Base-by-base conservation (phyloP, 345 rosid genomes). In the Linum trigynum region DNA sequence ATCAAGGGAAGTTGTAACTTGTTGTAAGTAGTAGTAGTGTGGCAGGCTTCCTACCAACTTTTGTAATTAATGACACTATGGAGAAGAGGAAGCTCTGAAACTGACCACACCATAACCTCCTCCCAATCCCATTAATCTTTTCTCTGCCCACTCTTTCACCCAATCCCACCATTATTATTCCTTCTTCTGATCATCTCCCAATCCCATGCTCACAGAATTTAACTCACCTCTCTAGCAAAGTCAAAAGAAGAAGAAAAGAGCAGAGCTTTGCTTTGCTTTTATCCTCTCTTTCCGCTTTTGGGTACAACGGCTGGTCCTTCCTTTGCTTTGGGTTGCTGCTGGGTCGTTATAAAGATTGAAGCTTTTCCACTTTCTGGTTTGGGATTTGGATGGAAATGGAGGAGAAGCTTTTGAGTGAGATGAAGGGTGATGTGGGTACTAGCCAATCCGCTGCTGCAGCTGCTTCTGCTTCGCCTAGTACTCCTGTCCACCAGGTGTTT, bases 401-500 rank as follows among this genome's bases (percentile, higher is more conserved):
- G 67, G 73, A 71, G 75, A 75, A 73, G 72, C 58, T 60, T 67
- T 59, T 68, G 57, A 11, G 39, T 53, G 67, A 68, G 42, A 57
- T 62, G 14, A 48, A 48, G 14, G 61, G 35, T 64, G 66, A 63
- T 53, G 53, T 56, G 35, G 74, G 68, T 72, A 14, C 76, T 16
- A 65, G 67, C 67, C 75, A 59, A 66, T 67, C 9, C 62, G 55
- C 56, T 16, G 61, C 6, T 45, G 11, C 15, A 58, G 58, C 32
- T 23, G 32, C 32, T 23, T 23, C 32, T 23, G 53, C 53, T 48
- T 48, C 53, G 9, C 53, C 15, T 48, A 48, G 53, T 48, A 48
- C 11, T 48, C 70, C 78, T 50, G 38, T 2, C 16, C 77, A 53
- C 23, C 36, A 73, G 80, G 83, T 82, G 55, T 17, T 2, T 58